These are phyloP conservation scores for Cicer cuneatum DNA, from an alignment of 306 rosid genomes.

Conservation along the genomic window DNA sequence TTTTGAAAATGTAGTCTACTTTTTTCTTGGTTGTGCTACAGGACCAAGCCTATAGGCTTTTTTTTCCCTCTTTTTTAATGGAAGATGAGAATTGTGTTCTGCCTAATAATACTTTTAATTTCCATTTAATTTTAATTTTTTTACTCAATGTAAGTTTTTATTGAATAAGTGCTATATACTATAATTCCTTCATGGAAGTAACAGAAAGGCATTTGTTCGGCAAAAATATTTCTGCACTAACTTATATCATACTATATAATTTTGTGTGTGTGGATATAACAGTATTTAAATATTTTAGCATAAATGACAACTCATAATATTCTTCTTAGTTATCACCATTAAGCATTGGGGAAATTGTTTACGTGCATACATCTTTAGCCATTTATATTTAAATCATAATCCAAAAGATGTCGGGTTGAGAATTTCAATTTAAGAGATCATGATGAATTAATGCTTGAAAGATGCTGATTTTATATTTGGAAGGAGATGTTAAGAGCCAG, in stretches of 20 bases:
- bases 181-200: not conserved
- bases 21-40: slow-evolving; percentile 14
- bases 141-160: not conserved
- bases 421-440: too few species aligned
- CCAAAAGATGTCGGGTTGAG: not conserved
- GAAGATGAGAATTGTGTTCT: slow-evolving; percentile 12
- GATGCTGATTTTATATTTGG: slow-evolving; percentile 15
- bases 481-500: not conserved
- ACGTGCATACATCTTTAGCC: not conserved
- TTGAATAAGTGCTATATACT: not conserved
- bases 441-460: slow-evolving; percentile 7
- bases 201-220: not conserved
- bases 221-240: not conserved
- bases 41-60: slow-evolving; percentile 36
- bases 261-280: too few species aligned
- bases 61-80: slow-evolving; percentile 13
- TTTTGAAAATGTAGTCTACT: not conserved
- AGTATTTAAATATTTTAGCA: too few species aligned
- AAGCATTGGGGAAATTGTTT: not conserved
- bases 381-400: not conserved
- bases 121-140: not conserved
- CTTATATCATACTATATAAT: not conserved
- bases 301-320: not conserved
- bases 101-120: not conserved
- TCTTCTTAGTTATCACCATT: not conserved